These are phyloP conservation scores for Malus fusca DNA, from an alignment of 306 rosid genomes.

Conservation along the genomic window DNA sequence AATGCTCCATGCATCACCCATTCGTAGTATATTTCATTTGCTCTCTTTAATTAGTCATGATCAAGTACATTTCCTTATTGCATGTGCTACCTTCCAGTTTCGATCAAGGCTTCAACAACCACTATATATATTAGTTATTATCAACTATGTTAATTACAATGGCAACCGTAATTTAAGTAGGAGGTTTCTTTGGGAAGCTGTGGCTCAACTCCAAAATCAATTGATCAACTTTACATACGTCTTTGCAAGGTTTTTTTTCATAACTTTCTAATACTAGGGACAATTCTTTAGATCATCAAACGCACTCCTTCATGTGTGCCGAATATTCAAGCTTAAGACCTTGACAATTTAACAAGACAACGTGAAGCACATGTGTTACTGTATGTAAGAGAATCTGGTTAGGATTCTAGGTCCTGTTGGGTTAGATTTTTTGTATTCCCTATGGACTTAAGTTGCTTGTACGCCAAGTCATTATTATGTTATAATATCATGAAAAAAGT, in stretches of 20 bases:
- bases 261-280: not conserved
- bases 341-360: not conserved
- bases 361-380: not conserved
- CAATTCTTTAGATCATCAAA: not conserved
- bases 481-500: too few species aligned
- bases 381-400: not conserved
- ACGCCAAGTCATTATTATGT: too few species aligned
- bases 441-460: not conserved
- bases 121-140: too few species aligned
- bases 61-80: not conserved
- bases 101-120: not conserved
- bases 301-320: not conserved
- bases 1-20: not conserved
- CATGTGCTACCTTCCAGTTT: not conserved
- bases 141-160: too few species aligned
- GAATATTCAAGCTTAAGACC: too few species aligned
- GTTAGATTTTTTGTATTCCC: not conserved
- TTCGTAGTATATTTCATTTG: not conserved
- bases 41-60: not conserved
- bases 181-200: too few species aligned
- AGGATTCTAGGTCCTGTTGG: not conserved
- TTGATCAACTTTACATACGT: too few species aligned
- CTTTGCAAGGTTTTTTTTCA: too few species aligned
- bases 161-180: too few species aligned
- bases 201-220: too few species aligned